These are phyloP conservation scores for Puccinia horiana DNA, from an alignment of 1,284 basidiomycete genomes.

Conservation along the genomic window DNA sequence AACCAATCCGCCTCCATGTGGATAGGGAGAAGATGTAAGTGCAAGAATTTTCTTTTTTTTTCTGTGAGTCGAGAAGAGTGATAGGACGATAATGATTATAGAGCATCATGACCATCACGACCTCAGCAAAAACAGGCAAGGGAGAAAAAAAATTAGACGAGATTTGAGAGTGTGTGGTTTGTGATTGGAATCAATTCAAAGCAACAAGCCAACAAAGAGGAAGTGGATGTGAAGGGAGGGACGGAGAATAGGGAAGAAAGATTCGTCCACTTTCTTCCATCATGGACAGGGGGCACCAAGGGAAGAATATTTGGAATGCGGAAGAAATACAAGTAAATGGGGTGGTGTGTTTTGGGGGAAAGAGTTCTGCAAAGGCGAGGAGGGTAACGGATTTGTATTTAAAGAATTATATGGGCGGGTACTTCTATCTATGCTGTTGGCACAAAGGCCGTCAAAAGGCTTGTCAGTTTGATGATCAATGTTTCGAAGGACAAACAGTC, in stretches of 20 bases:
- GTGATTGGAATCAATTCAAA: slow-evolving; percentile 16
- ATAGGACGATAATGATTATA: slow-evolving; percentile 18
- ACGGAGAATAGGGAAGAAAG: background rate
- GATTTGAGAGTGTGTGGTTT: background rate
- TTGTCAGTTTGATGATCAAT: background rate
- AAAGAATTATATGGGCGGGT: slow-evolving; percentile 9
- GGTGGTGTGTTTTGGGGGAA: slow-evolving; percentile 2
- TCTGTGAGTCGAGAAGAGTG: background rate
- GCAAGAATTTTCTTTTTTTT: background rate
- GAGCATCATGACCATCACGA: slow-evolving; percentile 20
- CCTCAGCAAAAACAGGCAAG: background rate
- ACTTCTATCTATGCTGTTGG: slow-evolving; percentile 23
- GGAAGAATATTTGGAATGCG: background rate
- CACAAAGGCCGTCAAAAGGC: background rate
- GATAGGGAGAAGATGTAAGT: too few species aligned
- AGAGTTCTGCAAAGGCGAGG: slow-evolving; percentile 12
- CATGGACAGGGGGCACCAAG: slow-evolving; percentile 26
- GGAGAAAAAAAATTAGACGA: background rate
- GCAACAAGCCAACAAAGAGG: background rate
- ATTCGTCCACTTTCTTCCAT: slow-evolving; percentile 28
- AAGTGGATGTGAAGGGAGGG: background rate
- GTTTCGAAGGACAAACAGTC: background rate
- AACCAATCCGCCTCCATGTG: too few species aligned
- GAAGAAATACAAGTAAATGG: slow-evolving; percentile 33
- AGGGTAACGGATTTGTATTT: slow-evolving; percentile 38